Evolutionary conservation across 192 early-diverging fungal species (phyloP).

Genomic region (Coemansia sp.): DNA sequence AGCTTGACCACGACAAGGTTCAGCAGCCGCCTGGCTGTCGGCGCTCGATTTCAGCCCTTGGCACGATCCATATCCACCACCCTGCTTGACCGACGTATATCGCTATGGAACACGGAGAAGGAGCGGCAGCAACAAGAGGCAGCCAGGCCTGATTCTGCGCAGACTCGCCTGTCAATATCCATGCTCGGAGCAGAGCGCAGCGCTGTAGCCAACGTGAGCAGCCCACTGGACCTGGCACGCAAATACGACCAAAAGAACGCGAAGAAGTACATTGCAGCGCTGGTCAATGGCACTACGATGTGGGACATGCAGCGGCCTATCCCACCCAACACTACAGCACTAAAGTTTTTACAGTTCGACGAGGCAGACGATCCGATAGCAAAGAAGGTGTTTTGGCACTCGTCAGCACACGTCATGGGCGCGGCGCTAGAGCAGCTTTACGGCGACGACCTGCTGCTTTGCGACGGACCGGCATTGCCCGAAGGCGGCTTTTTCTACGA

Average conservation of each 20-base stretch:
- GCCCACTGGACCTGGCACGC: slow-evolving; percentile 55
- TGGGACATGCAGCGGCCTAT: slow-evolving; percentile 58
- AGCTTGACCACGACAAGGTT: too few relatives aligned
- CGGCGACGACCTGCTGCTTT: slow-evolving; percentile 62
- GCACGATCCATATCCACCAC: neutral
- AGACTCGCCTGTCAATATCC: neutral
- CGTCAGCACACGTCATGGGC: slow-evolving; percentile 68
- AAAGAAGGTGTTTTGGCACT: slow-evolving; percentile 61
- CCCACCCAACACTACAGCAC: slow-evolving; percentile 10
- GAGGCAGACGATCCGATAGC: slow-evolving; percentile 27
- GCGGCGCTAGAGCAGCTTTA: slow-evolving; percentile 68
- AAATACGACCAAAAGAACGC: slow-evolving; percentile 40
- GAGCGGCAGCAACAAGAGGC: slow-evolving; percentile 14
- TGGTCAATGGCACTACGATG: slow-evolving; percentile 44
- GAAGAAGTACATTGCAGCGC: slow-evolving; percentile 49
- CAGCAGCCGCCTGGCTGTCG: neutral
- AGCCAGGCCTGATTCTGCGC: neutral
- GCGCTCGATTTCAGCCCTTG: neutral
- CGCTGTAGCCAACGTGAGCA: slow-evolving; percentile 9
- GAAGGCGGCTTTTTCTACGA: slow-evolving; percentile 79
- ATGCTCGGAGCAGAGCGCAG: slow-evolving; percentile 5
- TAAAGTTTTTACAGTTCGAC: slow-evolving; percentile 49
- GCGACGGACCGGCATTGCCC: slow-evolving; percentile 66
- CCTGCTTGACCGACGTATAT: slow-evolving; percentile 9
- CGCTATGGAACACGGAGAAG: slow-evolving; percentile 26